Base-by-base conservation (phyloP, 495 filamentous ascomycete species). In the Annulohypoxylon maeteangense region DNA sequence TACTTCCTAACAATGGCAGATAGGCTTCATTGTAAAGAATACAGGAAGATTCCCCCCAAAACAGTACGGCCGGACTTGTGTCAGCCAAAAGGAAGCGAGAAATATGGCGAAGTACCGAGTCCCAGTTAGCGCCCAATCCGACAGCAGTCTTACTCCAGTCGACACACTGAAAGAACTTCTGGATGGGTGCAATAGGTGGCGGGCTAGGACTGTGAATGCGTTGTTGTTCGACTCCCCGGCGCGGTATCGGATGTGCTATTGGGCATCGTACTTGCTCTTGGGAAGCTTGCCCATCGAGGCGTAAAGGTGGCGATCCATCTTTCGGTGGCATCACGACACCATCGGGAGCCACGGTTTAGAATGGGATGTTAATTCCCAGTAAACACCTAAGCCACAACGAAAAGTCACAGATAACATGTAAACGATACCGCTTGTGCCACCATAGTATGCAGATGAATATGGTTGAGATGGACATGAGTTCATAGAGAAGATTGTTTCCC, bases 1-100 rank as follows among this genome's bases (percentile, higher is more conserved):
- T 79, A 5, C 71, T 66, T 10, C 78, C 80, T 27, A 79, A 76
- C 2, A 84, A 40, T 54, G 78, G 79, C 67, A 80, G 77, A 53
- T 79, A 83, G 0, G 82, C 78, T 59, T 84, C 81, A 69, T 83
- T 84, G 71, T 84, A 83, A 31, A 84, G 74, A 20, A 78, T 72
- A n/a, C 62, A 75, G 83, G 78, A 80, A 61, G 84, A 50, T 6
- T 78, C 62, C 6, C 83, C 82, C 82, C 82, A 84, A 44, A 80
- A 85, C 48, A 81, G 55, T 6, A 68, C 62, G 3, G 57, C 72
- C n/a, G 58, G 73, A 40, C 29, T 76, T 47, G 64, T 78, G 40
- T 75, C 73, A 42, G 62, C 73, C 22, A 75, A 48, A 20, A 65
- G 70, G 48, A 74, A 74, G 14, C 72, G 72, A 8, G 68, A 67